Evolutionary conservation across 352 stramenopile species (phyloP), one percentile per base, ranked within the genome.

Genomic region (Pythium plurisporium): DNA sequence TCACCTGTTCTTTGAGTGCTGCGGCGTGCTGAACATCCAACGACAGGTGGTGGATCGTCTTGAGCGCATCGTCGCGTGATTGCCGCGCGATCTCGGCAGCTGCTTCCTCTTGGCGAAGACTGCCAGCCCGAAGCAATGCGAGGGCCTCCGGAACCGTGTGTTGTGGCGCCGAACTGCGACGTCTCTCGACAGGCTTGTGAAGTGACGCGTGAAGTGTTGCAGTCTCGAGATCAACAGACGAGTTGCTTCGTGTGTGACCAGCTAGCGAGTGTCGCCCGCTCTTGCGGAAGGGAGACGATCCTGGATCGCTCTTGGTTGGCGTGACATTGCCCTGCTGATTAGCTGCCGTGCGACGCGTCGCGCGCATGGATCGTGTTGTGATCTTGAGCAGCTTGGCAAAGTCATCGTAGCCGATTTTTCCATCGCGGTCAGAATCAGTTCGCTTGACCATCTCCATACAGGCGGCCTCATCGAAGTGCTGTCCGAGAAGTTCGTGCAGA

Each of bases 371-470:
- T 15, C 55, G 67, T 0, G 55, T 55, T 0, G 67, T 65, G 2
- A 69, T 55, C 55, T 79, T 83, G 58, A 91, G 70, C 65, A 91
- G 79, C 26, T 85, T 86, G 31, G 64, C 64, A 50, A 89, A 91
- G 57, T 91, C 81, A 2, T 85, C 67, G 25, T 82, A 87, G 23
- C 79, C 76, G 20, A 89, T 69, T 46, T 83, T 85, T 50, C 81
- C 81, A 36, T 91, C 81, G 31, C 78, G 74, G 65, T 89, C 79
- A 1, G 47, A 50, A 31, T 91, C 81, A 0, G 70, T 71, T 11
- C 65, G 75, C 52, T 74, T 82, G 50, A 91, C 72, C 75, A 91
- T 83, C 37, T 88, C 75, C 15, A 85, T 64, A 46, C 79, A 90
- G 9, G 68, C 68, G 3, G 62, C 27, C 25, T 70, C 15, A 19